Percentiles rank a stretch among this genome's conserved stretches.
These are phyloP conservation scores for Pistacia atlantica DNA, from an alignment of 345 rosid species.

Conservation along the genomic window DNA sequence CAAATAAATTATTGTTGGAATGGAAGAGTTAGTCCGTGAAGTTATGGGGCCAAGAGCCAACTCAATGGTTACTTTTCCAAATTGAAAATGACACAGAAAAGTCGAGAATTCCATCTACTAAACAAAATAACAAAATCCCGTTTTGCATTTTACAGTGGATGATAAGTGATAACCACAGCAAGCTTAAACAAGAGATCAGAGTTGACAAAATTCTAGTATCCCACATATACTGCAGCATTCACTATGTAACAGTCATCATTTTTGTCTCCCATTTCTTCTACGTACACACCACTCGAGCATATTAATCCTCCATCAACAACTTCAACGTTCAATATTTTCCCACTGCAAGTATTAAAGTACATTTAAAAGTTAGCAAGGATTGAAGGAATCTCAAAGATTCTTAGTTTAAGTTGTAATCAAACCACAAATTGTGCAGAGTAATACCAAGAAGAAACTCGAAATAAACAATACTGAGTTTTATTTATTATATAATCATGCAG, in stretches of 20 bases:
- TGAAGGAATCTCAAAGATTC: not conserved
- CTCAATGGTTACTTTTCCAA: not conserved
- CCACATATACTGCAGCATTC: constrained; percentile 82
- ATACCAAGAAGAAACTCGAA: not conserved
- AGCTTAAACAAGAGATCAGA: not conserved
- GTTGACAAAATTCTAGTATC: constrained; percentile 46
- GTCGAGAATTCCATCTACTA: not conserved
- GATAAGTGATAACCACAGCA: constrained; percentile 26
- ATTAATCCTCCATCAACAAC: constrained; percentile 89
- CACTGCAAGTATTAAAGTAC: constrained; percentile 40
- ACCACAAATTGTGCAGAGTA: not conserved
- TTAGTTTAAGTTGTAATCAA: not conserved
- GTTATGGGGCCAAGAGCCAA: not conserved
- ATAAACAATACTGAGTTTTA: not conserved
- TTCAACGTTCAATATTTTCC: constrained; percentile 61
- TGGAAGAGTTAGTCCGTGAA: not conserved
- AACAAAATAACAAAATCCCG: not conserved
- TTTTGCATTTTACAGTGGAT: not conserved
- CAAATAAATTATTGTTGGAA: not conserved
- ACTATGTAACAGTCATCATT: constrained; percentile 88
- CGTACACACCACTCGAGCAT: constrained; percentile 77
- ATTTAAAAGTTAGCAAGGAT: not conserved
- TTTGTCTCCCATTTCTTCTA: constrained; percentile 93
- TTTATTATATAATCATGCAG: not conserved
- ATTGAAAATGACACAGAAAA: no score